Conservation (phyloP, 2,329 filamentous ascomycete species). For the Monilinia fructigena region DNA sequence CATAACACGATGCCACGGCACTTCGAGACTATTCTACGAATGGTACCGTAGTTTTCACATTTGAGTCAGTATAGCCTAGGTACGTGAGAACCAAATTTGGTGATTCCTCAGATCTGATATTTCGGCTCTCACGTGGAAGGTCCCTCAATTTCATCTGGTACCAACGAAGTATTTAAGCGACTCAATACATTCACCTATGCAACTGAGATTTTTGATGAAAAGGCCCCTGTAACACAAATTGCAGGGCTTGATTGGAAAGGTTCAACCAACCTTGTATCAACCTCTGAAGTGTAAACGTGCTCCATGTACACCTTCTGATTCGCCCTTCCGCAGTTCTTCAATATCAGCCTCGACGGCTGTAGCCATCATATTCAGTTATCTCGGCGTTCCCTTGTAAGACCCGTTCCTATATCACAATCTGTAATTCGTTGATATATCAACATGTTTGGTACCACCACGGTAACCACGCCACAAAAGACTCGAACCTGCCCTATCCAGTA, state of each 20-base stretch:
- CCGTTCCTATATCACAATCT: not conserved
- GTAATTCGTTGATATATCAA: constrained; percentile 17
- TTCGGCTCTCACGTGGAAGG: not conserved
- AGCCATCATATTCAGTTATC: constrained; percentile 1
- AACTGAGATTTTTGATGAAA: not conserved
- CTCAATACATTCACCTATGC: constrained; percentile 15
- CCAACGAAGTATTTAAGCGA: constrained; percentile 7
- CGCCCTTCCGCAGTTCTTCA: not conserved
- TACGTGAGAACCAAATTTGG: not conserved
- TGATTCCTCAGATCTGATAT: not conserved
- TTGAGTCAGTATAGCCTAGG: not conserved
- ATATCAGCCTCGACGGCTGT: not conserved
- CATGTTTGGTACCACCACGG: not conserved
- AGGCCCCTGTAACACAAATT: not conserved
- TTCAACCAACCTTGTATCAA: not conserved
- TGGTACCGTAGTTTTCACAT: not conserved
- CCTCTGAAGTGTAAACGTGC: constrained; percentile 20
- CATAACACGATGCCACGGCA: not conserved
- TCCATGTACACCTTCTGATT: not conserved
- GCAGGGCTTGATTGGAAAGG: constrained; percentile 8
- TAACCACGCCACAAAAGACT: not conserved
- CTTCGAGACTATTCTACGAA: not conserved
- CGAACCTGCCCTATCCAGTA: not conserved
- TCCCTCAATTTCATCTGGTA: not conserved
- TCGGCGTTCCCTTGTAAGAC: not conserved